Evolutionary conservation across 2,329 filamentous ascomycete species (phyloP), one percentile per base, ranked within the genome.

Genomic region (Drechslera avenae): DNA sequence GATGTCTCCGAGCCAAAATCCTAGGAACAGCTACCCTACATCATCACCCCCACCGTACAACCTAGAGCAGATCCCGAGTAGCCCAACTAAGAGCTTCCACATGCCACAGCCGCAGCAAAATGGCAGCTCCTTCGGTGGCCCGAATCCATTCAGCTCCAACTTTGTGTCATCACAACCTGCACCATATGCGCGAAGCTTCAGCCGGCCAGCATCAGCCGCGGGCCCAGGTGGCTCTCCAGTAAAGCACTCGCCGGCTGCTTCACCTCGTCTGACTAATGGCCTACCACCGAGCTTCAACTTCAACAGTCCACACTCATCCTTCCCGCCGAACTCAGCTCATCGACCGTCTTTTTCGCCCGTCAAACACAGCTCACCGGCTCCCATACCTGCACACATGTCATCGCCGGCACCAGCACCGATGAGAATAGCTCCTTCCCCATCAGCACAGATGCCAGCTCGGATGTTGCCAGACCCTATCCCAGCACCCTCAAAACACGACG

Each of bases 401-500:
- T 71, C 71, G 4, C 67, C 70, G 2, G 62, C 62, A 1, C 63
- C 65, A 1, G 62, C 62, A 8, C 59, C 65, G 1, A 42, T 67
- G 19, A 59, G 62, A 28, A 65, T 70, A 26, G 62, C 64, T 0
- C 66, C 69, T 1, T 67, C 67, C 10, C 67, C 69, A 1, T 59
- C 53, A 2, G 55, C 50, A 3, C 69, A 71, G 35, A 67, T 55
- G 66, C 69, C 57, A 48, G 67, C 68, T 1, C 66, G 72, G 16
- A 59, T 74, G 18, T 53, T 74, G 0, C 71, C 71, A 0, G 61
- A 69, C n/a, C 62, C 70, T 0, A 67, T 72, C 3, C 64, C 75
- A 4, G 79, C 78, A 3, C 79, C 79, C 2, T 74, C 72, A n/a
- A 81, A 81, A 57, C 77, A 80, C 44, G 70, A 73, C 63, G 73